A percentile compares a stretch with the other conserved stretches of the same genome.
These are phyloP conservation scores for Psilocybe tampanensis DNA, from an alignment of 768 basidiomycete species.

Conservation along the genomic window DNA sequence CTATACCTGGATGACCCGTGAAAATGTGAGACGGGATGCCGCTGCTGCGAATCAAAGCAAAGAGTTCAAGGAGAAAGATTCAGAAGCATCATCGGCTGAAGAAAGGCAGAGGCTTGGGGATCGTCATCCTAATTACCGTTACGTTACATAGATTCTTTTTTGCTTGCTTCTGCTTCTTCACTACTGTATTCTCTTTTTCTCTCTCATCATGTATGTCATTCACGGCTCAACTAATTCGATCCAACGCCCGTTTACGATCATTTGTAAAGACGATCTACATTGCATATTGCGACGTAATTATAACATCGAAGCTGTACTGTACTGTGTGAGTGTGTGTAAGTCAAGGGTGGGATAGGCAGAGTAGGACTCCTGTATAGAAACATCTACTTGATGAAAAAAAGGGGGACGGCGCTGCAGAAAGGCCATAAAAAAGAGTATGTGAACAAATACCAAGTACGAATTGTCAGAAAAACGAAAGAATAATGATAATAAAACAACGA, in stretches of 20 bases:
- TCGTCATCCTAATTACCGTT: slow-evolving; percentile 40
- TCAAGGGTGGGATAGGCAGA: too few relatives aligned
- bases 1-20: slow-evolving; percentile 49
- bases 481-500: too few relatives aligned
- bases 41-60: slow-evolving; percentile 25
- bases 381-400: background rate
- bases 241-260: too few relatives aligned
- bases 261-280: too few relatives aligned
- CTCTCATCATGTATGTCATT: too few relatives aligned
- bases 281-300: too few relatives aligned
- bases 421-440: background rate
- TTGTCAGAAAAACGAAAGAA: background rate
- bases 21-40: slow-evolving; percentile 48
- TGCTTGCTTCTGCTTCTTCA: too few relatives aligned
- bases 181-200: too few relatives aligned
- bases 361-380: background rate
- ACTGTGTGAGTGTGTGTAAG: too few relatives aligned
- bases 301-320: too few relatives aligned
- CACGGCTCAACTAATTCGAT: too few relatives aligned
- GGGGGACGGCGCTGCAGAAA: too few relatives aligned
- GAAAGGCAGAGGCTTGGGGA: slow-evolving; percentile 39
- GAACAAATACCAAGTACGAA: background rate
- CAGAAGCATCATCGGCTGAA: slow-evolving; percentile 16
- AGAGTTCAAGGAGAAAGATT: slow-evolving; percentile 19
- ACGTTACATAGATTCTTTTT: slow-evolving; percentile 42